Conservation (phyloP, 2,329 filamentous ascomycete genomes). For the Exutisphaerella laricina region DNA sequence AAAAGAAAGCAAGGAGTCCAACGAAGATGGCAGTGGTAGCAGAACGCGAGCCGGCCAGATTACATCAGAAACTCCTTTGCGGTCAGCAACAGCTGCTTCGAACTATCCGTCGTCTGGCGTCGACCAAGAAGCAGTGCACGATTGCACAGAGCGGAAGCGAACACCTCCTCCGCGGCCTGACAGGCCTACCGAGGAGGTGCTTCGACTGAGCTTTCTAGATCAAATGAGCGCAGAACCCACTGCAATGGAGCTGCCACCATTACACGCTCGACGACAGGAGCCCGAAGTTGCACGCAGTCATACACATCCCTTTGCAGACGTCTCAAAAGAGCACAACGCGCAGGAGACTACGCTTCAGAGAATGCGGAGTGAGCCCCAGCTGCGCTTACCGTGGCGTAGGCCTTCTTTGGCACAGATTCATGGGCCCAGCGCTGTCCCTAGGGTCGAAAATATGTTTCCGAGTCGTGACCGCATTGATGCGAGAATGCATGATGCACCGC, state of each 20-base stretch:
- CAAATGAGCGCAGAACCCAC: conserved; percentile 26
- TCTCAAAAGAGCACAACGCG: conserved; percentile 1
- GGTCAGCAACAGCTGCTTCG: conserved; percentile 13
- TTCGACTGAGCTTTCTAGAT: conserved; percentile 26
- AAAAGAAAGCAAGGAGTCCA: conserved; percentile 16
- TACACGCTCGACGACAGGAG: conserved; percentile 4
- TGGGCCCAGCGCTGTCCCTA: neutral
- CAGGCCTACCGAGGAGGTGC: conserved; percentile 27
- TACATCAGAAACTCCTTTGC: conserved; percentile 4
- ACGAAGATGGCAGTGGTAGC: conserved; percentile 6
- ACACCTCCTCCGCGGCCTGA: conserved; percentile 28
- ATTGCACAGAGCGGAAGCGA: conserved; percentile 16
- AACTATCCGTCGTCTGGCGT: conserved; percentile 7
- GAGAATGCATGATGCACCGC: conserved; percentile 30
- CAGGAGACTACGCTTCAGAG: conserved; percentile 6
- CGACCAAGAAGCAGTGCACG: neutral
- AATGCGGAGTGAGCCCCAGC: conserved; percentile 19
- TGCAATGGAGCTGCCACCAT: conserved; percentile 14
- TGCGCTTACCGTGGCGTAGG: conserved; percentile 13
- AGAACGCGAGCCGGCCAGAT: conserved; percentile 18
- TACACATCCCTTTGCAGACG: conserved; percentile 15
- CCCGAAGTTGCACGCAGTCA: conserved; percentile 19
- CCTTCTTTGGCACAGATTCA: conserved; percentile 8
- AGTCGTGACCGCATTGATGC: conserved; percentile 19
- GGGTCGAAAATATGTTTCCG: neutral